Evolutionary conservation across 106 monocot species (phyloP), one percentile per base, ranked within the genome.

Genomic region (Alisma plantagoaquatica): DNA sequence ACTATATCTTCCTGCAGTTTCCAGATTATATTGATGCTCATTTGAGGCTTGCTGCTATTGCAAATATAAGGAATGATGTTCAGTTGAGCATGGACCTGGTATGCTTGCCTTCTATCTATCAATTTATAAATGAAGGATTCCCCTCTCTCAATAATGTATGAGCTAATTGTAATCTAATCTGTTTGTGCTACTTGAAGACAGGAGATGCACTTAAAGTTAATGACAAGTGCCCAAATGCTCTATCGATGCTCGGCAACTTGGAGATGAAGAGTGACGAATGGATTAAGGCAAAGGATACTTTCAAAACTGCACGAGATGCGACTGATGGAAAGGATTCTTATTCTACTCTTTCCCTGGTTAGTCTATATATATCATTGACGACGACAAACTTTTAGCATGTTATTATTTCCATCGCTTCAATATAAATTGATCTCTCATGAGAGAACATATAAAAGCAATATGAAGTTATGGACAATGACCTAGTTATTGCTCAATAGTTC

Each of bases 201-300:
- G 71, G 45, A 33, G 98, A 98, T 71, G 85, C 90, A 46, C 74
- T 98, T 42, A 90, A 90, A 72, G 69, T 82, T 23, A 81, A 98
- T 77, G 78, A 77, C 42, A 98, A 86, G 49, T 82, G 63, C 53
- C 78, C 85, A 32, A 72, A 98, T 82, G 90, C 98, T 57, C 51
- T 98, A 23, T 85, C 79, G 59, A 76, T 98, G 79, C 90, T 98
- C 57, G 98, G 82, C 44, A 63, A 69, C 60, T 74, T 98, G 62
- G 90, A 98, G 62, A 81, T 98, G 28, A 82, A 79, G 42, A 74
- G 54, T 62, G 98, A 98, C 67, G 90, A 89, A 29, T 98, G 98
- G 98, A 60, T 98, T 51, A 98, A 82, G 67, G 98, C 98, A 29
- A 98, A 98, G 70, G 98, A 98, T 10, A 90, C 83, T 3, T 79